A percentile compares a stretch with the other conserved stretches of the same genome.
phyloP scores from a whole-genome alignment of 1,284 basidiomycete species.

The Boletus smithii region DNA sequence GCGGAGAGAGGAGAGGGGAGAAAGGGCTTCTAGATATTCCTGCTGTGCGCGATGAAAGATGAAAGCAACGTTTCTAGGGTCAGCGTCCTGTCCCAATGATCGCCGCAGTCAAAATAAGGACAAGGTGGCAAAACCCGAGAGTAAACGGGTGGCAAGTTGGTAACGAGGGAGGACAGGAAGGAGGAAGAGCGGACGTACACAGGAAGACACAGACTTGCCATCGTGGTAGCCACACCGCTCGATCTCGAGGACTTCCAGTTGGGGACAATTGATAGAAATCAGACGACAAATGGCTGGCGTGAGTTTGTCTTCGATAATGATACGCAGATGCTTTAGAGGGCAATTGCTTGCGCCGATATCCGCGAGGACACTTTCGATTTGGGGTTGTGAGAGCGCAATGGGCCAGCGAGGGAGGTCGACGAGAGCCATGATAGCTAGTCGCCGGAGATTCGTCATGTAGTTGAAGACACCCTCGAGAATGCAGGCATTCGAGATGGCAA shows the following conservation, averaged over 20 bases:
- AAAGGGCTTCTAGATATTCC: slow-evolving; percentile 35
- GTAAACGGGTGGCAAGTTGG: slow-evolving; percentile 16
- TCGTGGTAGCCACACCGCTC: slow-evolving; percentile 35
- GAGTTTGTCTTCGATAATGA: slow-evolving; percentile 34
- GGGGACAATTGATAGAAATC: slow-evolving; percentile 30
- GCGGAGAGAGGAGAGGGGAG: slow-evolving; percentile 25
- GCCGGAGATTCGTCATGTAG: slow-evolving; percentile 28
- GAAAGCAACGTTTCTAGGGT: slow-evolving; percentile 31
- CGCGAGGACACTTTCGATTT: slow-evolving; percentile 28
- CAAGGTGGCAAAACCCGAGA: slow-evolving; percentile 9
- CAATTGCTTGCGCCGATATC: slow-evolving; percentile 34
- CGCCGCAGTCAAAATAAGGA: slow-evolving; percentile 21
- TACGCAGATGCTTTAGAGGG: slow-evolving; percentile 29
- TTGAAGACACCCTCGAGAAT: slow-evolving; percentile 28
- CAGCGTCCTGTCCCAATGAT: slow-evolving; percentile 30
- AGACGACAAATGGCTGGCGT: slow-evolving; percentile 28
- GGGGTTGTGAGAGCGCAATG: slow-evolving; percentile 32
- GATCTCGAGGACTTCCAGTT: slow-evolving; percentile 31
- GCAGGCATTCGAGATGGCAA: slow-evolving; percentile 35
- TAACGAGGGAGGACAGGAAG: slow-evolving; percentile 15
- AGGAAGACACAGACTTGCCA: slow-evolving; percentile 35
- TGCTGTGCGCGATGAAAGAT: slow-evolving; percentile 30
- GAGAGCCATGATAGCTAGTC: slow-evolving; percentile 32
- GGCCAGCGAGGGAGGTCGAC: slow-evolving; percentile 34
- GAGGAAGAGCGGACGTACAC: slow-evolving; percentile 31